phyloP scores from a whole-genome alignment of 176 grass and related monocot genomes.

The Poa annua region DNA sequence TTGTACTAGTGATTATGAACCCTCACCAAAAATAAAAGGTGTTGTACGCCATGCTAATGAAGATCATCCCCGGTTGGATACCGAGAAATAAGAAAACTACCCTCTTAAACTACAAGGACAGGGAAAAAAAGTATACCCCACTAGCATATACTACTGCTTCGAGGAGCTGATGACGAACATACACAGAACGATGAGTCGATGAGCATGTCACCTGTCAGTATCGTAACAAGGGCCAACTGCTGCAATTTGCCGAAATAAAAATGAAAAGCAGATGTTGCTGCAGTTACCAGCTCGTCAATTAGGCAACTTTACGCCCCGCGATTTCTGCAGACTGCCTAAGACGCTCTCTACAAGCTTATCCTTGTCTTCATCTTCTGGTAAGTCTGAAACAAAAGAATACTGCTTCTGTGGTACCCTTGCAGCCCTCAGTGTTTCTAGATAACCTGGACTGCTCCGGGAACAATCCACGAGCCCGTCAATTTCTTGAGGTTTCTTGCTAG shows the following conservation, averaged over 20 bases:
- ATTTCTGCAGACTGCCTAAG: constrained; percentile 65
- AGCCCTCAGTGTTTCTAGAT: constrained; percentile 18
- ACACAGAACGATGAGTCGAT: neutral
- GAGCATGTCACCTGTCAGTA: constrained; percentile 2
- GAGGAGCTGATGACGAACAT: neutral
- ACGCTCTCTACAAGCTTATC: constrained; percentile 70
- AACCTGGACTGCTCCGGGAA: constrained; percentile 39
- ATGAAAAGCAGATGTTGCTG: neutral
- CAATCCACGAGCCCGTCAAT: constrained; percentile 55
- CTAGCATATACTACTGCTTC: neutral
- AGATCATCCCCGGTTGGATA: neutral
- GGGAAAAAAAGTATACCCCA: neutral
- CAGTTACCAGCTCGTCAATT: constrained; percentile 40
- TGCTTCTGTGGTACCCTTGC: constrained; percentile 24
- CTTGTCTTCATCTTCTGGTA: constrained; percentile 40
- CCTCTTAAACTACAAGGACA: neutral
- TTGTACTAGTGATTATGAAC: neutral
- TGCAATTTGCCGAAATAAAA: constrained; percentile 19
- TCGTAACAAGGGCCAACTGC: neutral
- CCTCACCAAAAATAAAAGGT: neutral
- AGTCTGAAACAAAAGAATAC: constrained; percentile 48
- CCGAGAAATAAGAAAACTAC: neutral
- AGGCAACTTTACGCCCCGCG: constrained; percentile 45
- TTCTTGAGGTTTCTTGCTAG: constrained; percentile 43
- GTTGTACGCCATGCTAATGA: neutral